Percentiles rank a stretch among this genome's conserved stretches.
Conservation (phyloP, 768 basidiomycete genomes). For the Pleurotus tuoliensis region DNA sequence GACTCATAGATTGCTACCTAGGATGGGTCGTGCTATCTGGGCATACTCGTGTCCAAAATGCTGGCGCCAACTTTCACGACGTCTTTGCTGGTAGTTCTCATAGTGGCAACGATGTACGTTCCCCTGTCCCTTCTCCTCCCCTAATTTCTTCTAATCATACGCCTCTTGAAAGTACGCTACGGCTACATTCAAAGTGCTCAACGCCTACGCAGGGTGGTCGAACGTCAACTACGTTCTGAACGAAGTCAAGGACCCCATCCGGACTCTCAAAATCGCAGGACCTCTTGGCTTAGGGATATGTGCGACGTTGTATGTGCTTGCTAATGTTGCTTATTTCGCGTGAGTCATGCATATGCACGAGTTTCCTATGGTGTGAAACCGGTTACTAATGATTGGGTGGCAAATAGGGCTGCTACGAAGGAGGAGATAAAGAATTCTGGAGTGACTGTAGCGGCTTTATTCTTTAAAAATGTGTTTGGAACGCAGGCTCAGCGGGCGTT, state of each 20-base stretch:
- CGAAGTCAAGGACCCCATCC: constrained; percentile 55
- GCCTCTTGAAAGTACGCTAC: constrained; percentile 46
- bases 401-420: constrained; percentile 36
- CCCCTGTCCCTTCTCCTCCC: background rate
- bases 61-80: constrained; percentile 48
- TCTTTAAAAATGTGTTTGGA: constrained; percentile 60
- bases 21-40: constrained; percentile 59
- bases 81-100: constrained; percentile 53
- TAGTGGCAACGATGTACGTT: constrained; percentile 32
- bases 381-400: background rate
- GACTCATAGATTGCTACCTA: constrained; percentile 6
- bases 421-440: constrained; percentile 43
- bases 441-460: constrained; percentile 56
- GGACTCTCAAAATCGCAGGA: constrained; percentile 59
- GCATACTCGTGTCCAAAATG: constrained; percentile 44
- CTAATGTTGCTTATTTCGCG: constrained; percentile 58
- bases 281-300: constrained; percentile 56
- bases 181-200: constrained; percentile 55
- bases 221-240: constrained; percentile 58
- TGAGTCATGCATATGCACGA: constrained; percentile 6
- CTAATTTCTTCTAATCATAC: constrained; percentile 20
- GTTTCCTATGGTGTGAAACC: too few species aligned
- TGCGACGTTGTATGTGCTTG: constrained; percentile 47
- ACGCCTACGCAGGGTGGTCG: constrained; percentile 45
- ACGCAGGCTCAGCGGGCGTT: constrained; percentile 46